Evolutionary conservation across 2,329 filamentous ascomycete genomes (phyloP).

Genomic region (Scopulariopsis brevicaulis): DNA sequence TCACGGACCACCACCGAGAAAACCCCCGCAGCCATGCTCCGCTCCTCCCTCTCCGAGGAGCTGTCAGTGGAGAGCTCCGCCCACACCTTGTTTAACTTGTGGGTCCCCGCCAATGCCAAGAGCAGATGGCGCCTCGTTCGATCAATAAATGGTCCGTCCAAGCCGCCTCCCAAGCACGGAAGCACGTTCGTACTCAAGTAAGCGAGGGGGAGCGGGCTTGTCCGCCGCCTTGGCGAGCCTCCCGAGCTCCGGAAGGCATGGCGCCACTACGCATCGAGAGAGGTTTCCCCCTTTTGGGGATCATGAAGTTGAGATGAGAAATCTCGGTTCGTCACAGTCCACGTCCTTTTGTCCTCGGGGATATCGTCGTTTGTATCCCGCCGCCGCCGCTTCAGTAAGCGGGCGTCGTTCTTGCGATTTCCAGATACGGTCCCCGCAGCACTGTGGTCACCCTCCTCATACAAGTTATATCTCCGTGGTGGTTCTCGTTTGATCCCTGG

Average conservation of each 20-base stretch:
- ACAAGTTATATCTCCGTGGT: background rate
- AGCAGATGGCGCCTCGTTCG: background rate
- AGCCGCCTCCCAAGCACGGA: too few species aligned
- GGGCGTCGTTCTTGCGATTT: background rate
- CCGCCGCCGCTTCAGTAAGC: background rate
- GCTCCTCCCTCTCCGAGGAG: too few species aligned
- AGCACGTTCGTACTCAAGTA: too few species aligned
- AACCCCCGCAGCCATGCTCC: too few species aligned
- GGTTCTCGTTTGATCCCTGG: background rate
- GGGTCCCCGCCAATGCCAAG: background rate
- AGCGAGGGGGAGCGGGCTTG: background rate
- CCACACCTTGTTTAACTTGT: background rate
- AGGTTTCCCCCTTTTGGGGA: background rate
- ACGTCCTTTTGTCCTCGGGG: too few species aligned
- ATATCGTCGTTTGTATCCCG: background rate
- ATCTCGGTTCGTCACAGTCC: background rate
- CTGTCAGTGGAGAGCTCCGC: too few species aligned
- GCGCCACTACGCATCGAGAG: background rate
- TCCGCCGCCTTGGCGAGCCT: background rate
- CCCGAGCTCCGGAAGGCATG: background rate
- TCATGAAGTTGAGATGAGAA: background rate
- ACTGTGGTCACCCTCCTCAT: background rate
- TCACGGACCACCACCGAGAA: too few species aligned
- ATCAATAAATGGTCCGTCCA: background rate
- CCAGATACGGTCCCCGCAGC: background rate